Percentiles rank a stretch among this genome's conserved stretches.
Evolutionary conservation across 2,329 filamentous ascomycete genomes (phyloP).

Genomic region (Pyrenophora tritici-repentis): DNA sequence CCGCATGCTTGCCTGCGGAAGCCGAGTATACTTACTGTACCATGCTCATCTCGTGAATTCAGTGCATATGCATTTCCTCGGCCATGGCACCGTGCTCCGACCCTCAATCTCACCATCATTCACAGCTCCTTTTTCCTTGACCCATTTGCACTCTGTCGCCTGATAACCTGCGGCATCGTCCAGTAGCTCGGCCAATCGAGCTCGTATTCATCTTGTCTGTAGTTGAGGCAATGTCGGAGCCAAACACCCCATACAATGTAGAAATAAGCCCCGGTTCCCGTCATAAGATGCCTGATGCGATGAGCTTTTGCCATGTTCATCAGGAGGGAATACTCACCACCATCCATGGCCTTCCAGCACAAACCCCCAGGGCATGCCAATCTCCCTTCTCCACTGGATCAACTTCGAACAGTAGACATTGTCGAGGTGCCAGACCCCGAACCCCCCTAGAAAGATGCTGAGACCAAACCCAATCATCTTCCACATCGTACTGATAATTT

Average conservation of each 20-base stretch:
- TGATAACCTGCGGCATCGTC: slow-evolving; percentile 59
- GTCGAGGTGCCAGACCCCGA: slow-evolving; percentile 78
- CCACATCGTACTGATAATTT: slow-evolving; percentile 74
- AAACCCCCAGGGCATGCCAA: slow-evolving; percentile 80
- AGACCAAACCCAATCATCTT: slow-evolving; percentile 71
- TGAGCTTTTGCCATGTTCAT: slow-evolving; percentile 11
- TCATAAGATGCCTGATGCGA: slow-evolving; percentile 71
- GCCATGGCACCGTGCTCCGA: background rate
- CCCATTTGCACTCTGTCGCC: slow-evolving; percentile 26
- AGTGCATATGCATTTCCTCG: background rate
- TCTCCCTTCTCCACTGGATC: slow-evolving; percentile 65
- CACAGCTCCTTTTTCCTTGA: slow-evolving; percentile 41
- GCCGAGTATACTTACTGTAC: background rate
- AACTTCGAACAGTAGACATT: slow-evolving; percentile 74
- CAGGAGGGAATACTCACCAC: slow-evolving; percentile 59
- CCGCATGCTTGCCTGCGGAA: too few species aligned
- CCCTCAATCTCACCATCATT: background rate
- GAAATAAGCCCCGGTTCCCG: slow-evolving; percentile 79
- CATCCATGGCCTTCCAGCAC: slow-evolving; percentile 74
- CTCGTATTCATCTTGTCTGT: slow-evolving; percentile 71
- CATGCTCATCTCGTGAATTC: background rate
- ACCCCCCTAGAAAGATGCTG: slow-evolving; percentile 73
- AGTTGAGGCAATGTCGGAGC: slow-evolving; percentile 76
- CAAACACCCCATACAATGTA: slow-evolving; percentile 85
- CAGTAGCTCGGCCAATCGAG: slow-evolving; percentile 70